These are phyloP conservation scores for Marasmius tenuissimus DNA, from an alignment of 1,284 basidiomycete genomes.

Conservation along the genomic window DNA sequence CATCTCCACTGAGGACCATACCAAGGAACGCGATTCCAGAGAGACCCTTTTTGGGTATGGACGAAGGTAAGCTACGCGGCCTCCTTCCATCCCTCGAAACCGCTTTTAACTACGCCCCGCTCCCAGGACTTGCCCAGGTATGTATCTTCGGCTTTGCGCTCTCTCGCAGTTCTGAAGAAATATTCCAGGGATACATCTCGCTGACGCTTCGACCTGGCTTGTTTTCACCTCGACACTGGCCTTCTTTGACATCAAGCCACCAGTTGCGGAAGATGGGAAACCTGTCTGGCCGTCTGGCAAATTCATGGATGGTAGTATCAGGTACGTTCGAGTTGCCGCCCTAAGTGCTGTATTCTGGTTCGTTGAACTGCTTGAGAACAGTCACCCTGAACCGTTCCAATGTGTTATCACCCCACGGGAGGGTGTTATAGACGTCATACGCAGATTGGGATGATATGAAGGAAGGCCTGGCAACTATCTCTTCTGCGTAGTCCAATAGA, in stretches of 20 bases:
- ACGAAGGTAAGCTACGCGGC: neutral
- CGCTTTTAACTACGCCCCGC: no score
- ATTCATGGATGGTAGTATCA: slow-evolving; percentile 5
- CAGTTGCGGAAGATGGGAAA: neutral
- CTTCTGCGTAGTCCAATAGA: no score
- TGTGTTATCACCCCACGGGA: slow-evolving; percentile 1
- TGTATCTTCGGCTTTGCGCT: neutral
- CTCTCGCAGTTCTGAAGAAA: neutral
- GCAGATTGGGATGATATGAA: neutral
- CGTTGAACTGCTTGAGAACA: neutral
- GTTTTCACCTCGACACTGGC: neutral
- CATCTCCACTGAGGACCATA: neutral
- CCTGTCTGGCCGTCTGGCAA: neutral
- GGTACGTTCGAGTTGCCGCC: neutral
- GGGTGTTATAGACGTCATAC: neutral
- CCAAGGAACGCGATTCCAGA: neutral
- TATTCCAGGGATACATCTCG: slow-evolving; percentile 2
- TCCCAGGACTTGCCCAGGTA: neutral
- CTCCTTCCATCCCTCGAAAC: neutral
- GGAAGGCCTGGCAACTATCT: no score
- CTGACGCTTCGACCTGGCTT: slow-evolving; percentile 7
- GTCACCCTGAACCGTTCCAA: slow-evolving; percentile 3
- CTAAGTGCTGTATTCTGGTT: neutral
- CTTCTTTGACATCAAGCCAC: neutral
- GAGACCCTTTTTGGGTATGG: neutral